phyloP scores from a whole-genome alignment of 768 basidiomycete species.

The Termitomyces sp. region DNA sequence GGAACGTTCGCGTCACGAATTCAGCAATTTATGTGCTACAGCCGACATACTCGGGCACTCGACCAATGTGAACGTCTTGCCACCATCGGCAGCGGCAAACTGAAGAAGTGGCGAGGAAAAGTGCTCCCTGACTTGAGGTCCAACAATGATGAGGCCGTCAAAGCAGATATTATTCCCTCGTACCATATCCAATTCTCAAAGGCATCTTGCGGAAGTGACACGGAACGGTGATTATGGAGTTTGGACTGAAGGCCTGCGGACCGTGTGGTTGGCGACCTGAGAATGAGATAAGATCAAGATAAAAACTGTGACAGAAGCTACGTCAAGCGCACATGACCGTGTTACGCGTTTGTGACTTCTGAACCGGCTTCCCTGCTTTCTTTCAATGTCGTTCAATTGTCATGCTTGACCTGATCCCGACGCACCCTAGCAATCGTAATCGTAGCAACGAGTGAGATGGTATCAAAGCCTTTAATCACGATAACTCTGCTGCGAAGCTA shows the following conservation, averaged over 20 bases:
- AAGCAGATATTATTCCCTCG: neutral
- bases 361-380: too few relatives aligned
- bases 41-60: conserved; percentile 76
- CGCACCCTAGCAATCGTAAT: neutral
- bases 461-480: conserved; percentile 6
- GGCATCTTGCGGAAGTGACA: conserved; percentile 20
- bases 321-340: neutral
- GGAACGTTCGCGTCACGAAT: neutral
- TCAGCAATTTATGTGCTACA: neutral
- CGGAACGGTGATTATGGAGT: neutral
- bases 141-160: neutral
- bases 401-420: neutral
- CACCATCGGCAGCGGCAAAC: conserved; percentile 64
- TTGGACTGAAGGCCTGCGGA: neutral
- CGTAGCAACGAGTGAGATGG: neutral
- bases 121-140: conserved; percentile 66
- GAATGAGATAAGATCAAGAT: neutral
- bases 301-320: neutral
- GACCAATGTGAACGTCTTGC: conserved; percentile 73
- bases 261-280: neutral
- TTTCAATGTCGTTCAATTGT: neutral
- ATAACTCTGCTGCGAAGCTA: conserved; percentile 36
- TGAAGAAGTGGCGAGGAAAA: conserved; percentile 92
- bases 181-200: conserved; percentile 47
- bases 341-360: conserved; percentile 14